Evolutionary conservation across 352 stramenopile species (phyloP).

Genomic region (Phytophthora sp.): DNA sequence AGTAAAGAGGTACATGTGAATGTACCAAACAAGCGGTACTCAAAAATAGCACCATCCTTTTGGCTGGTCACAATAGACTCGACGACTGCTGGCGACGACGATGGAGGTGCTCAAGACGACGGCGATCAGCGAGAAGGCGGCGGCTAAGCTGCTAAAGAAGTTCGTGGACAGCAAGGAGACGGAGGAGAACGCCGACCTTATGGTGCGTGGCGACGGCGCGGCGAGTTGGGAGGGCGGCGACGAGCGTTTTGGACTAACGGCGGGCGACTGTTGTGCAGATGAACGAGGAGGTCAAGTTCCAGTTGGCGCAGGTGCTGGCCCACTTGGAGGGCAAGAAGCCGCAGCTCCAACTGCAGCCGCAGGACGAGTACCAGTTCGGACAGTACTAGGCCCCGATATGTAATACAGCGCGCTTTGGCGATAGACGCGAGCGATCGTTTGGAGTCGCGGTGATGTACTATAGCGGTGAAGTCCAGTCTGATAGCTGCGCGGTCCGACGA

Average conservation of each 20-base stretch:
- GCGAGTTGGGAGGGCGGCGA: neutral
- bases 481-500: too few relatives aligned
- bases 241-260: neutral
- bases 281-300: constrained; percentile 79
- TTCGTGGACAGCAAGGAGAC: constrained; percentile 72
- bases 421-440: constrained; percentile 8
- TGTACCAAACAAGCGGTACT: neutral
- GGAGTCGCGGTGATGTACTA: too few relatives aligned
- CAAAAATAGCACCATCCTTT: neutral
- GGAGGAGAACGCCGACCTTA: constrained; percentile 69
- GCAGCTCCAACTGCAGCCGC: constrained; percentile 39
- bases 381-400: constrained; percentile 32
- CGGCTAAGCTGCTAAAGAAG: constrained; percentile 80
- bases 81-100: neutral
- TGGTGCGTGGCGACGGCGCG: constrained; percentile 42
- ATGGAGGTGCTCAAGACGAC: constrained; percentile 80
- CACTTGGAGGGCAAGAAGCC: constrained; percentile 62
- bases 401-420: constrained; percentile 16
- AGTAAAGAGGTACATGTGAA: neutral
- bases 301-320: constrained; percentile 75
- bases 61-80: constrained; percentile 23
- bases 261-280: constrained; percentile 41
- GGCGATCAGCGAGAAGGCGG: constrained; percentile 63
- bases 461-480: too few relatives aligned
- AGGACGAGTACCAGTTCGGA: constrained; percentile 27